These are phyloP conservation scores for Viola odorata DNA, from an alignment of 345 rosid species.

Conservation along the genomic window DNA sequence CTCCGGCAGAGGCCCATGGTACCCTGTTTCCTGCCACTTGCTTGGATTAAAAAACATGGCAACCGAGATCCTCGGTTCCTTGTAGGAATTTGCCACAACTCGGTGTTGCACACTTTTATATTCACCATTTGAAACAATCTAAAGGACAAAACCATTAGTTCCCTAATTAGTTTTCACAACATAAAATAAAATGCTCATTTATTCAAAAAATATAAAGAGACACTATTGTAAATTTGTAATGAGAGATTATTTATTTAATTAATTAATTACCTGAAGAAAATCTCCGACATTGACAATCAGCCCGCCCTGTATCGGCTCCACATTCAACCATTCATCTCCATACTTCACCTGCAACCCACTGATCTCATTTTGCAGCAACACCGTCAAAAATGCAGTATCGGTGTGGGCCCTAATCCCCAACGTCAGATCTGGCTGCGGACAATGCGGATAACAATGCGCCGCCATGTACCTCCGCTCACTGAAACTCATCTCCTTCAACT, in stretches of 20 bases:
- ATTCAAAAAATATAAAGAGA: too few relatives aligned
- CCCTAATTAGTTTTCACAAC: too few relatives aligned
- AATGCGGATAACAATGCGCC: constrained; percentile 29
- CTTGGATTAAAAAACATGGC: constrained; percentile 23
- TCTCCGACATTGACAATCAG: constrained; percentile 32
- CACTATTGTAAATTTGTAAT: too few relatives aligned
- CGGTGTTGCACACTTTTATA: constrained; percentile 36
- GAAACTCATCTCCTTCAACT: constrained; percentile 24
- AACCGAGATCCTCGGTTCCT: constrained; percentile 24
- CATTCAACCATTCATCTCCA: constrained; percentile 29
- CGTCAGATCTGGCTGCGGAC: constrained; percentile 36
- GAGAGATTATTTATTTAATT: too few relatives aligned
- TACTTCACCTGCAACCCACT: constrained; percentile 36
- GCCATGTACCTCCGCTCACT: constrained; percentile 10
- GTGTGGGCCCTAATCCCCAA: constrained; percentile 29
- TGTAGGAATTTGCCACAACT: constrained; percentile 22
- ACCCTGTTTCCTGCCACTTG: constrained; percentile 22
- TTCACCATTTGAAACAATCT: constrained; percentile 34
- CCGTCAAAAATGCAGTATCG: constrained; percentile 24
- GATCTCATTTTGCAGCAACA: constrained; percentile 23
- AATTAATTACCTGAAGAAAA: constrained; percentile 27
- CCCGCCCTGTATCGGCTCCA: constrained; percentile 28
- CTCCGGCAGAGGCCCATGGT: constrained; percentile 32
- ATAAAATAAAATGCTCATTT: too few relatives aligned
- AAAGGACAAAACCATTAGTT: background rate